A percentile compares a stretch with the other conserved stretches of the same genome.
Evolutionary conservation across 2,329 filamentous ascomycete species (phyloP).

Genomic region (Colletotrichum phormii): DNA sequence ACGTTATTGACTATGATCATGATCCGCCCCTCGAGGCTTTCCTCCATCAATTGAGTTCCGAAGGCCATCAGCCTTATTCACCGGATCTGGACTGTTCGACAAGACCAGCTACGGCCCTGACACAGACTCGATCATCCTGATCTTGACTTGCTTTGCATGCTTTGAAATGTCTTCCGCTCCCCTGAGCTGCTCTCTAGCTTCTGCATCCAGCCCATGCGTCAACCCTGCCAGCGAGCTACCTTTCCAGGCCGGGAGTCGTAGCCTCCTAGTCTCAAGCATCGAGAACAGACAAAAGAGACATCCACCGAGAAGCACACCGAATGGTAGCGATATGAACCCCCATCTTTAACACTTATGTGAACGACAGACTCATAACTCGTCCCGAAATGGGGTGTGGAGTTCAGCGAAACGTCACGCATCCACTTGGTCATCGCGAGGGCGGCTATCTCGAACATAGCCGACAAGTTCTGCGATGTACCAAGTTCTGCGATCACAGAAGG

Average conservation of each 20-base stretch:
- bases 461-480: background rate
- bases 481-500: background rate
- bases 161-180: background rate
- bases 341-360: background rate
- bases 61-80: background rate
- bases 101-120: background rate
- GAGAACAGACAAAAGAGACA: background rate
- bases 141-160: background rate
- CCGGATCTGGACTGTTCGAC: background rate
- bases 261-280: background rate
- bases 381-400: no score
- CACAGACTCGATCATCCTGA: background rate
- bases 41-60: background rate
- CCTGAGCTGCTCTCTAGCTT: background rate
- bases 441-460: background rate
- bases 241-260: background rate
- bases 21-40: background rate
- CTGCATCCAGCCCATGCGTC: background rate
- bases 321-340: background rate
- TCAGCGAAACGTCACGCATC: background rate
- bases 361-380: background rate
- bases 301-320: background rate
- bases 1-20: background rate
- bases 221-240: background rate
- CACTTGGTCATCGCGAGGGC: background rate